Base-by-base conservation (phyloP, 371 early-diverging fungal species). In the Lichtheimia ornata region DNA sequence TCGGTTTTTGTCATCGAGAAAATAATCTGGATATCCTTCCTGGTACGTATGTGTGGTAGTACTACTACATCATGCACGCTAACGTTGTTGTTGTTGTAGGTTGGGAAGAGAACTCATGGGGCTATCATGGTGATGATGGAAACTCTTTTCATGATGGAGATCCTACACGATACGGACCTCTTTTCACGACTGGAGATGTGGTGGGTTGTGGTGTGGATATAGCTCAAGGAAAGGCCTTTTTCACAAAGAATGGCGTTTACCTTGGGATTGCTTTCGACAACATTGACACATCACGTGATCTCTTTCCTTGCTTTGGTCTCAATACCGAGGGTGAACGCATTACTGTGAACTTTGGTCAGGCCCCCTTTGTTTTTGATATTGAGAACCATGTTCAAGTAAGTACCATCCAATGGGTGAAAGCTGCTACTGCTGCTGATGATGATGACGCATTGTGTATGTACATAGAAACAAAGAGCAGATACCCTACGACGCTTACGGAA, bases 101-200 rank as follows among this genome's bases (percentile, higher is more conserved):
- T 2, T 94, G 91, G 92, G 92, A 92, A 56, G 66, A 68, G 2
- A 67, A 85, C 53, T 91, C 92, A 20, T 94, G 91, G 91, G 94
- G 93, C 0, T 94, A 92, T 73, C 92, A 94, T 58, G 92, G 95
- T 42, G 95, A 96, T 71, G 97, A 97, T 71, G 98, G 98, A n/a
- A 72, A 90, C 58, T 67, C 79, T 27, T 93, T 95, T 67, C 78
- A 79, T 52, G 89, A 91, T 41, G 94, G 94, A 4, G 87, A 82
- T 12, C 95, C 96, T 40, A 78, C 84, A 40, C 72, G 79, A 13
- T 98, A 90, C 64, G 98, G 98, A 0, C 98, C 97, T 3, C 85
- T 79, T 4, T 98, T 88, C 62, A 86, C 89, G 18, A 95, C 94
- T 2, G 94, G 94, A 12, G 98, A 98, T 68, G 84, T 88, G 0